A percentile compares a stretch with the other conserved stretches of the same genome.
phyloP scores from a whole-genome alignment of 805 yeast species.

The Saccharomycopsis lassenensis region DNA sequence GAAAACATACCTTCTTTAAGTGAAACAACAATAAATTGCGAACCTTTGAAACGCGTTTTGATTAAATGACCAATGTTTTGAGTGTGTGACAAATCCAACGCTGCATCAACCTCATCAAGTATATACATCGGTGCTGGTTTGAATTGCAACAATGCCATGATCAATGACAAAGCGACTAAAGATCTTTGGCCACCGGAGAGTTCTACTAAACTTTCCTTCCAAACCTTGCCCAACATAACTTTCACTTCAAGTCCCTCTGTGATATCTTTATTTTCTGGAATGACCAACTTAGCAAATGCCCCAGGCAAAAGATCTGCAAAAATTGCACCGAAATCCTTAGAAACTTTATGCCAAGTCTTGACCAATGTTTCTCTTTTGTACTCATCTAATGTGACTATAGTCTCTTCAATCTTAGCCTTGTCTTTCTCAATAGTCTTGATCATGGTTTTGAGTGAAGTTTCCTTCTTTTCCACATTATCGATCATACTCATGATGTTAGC shows the following conservation, averaged over 20 bases:
- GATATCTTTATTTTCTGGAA: conserved; percentile 69
- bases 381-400: conserved; percentile 71
- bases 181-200: conserved; percentile 97
- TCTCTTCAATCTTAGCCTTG: conserved; percentile 79
- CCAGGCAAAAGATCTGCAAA: conserved; percentile 84
- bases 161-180: conserved; percentile 81
- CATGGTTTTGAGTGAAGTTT: conserved; percentile 62
- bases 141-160: conserved; percentile 83
- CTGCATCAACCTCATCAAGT: conserved; percentile 97
- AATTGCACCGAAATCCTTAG: conserved; percentile 80
- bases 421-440: conserved; percentile 82
- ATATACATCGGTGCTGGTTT: conserved; percentile 99
- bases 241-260: conserved; percentile 85
- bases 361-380: conserved; percentile 76
- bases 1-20: conserved; percentile 98
- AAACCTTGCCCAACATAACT: conserved; percentile 80
- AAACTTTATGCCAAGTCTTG: conserved; percentile 78
- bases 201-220: conserved; percentile 95
- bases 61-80: conserved; percentile 95
- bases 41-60: conserved; percentile 88
- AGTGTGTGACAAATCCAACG: conserved; percentile 91
- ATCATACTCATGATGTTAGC: conserved; percentile 83
- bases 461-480: conserved; percentile 86
- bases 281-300: conserved; percentile 80
- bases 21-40: conserved; percentile 94